Base-by-base conservation (phyloP, 164 flowering plant species). In the Macadamia tetraphylla region DNA sequence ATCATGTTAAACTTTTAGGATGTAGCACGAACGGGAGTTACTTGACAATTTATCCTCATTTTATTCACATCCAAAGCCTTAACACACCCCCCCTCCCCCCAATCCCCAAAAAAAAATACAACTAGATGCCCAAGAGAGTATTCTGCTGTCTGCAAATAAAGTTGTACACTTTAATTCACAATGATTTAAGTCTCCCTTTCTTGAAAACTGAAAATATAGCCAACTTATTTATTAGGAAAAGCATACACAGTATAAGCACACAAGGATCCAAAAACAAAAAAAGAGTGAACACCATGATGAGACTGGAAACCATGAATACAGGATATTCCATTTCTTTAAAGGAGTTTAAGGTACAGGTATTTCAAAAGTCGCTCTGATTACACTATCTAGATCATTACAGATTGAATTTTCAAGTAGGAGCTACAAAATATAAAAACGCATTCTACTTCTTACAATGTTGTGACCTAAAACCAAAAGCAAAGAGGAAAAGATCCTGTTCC, bases 361-460 rank as follows among this genome's bases (percentile, higher is more conserved):
- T 71, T 73, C 72, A 49, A 17, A 53, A 65, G 31, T 51, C 56
- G 31, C 65, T 59, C 63, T 52, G 56, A 49, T 35, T 71, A 23
- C 51, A 42, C 61, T 67, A 46, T 62, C 66, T 68, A 71, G 46
- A 71, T 44, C 77, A 75, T 56, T 64, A 70, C 59, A 68, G 49
- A 64, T 71, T 65, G 64, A 72, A 80, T 48, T 40, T 63, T 65
- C 67, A 58, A 72, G 69, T 11, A 60, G 55, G 74, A 66, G 59
- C 72, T 46, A 76, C 56, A 68, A 46, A 68, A 64, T 65, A 53
- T 48, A 60, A 77, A 65, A 73, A 32, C 60, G 60, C 65, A 69
- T 65, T 72, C 71, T 69, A 65, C 76, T 72, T 78, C 77, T 79
- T 77, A 77, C 82, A 80, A 61, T 68, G 61, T 23, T 44, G 53